Conservation (phyloP, 805 yeast species). For the Yarrowia osloensis region DNA sequence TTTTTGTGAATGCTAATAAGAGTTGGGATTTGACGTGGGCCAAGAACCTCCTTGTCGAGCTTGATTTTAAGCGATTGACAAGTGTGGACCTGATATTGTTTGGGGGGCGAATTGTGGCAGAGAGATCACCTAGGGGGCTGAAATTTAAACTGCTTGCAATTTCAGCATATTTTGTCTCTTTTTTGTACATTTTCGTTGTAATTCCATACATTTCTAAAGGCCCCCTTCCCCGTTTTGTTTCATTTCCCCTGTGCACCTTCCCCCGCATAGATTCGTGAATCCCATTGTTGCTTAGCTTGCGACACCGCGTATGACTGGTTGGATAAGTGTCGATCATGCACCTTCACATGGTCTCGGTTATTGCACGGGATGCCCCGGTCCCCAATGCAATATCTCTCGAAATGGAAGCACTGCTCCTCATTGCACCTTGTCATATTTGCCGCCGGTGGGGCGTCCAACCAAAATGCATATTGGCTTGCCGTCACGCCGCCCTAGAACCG, state of each 20-base stretch:
- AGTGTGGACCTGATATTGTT: neutral
- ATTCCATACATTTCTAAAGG: neutral
- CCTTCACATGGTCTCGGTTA: slow-evolving; percentile 13
- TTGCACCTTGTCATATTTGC: neutral
- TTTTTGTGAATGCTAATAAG: neutral
- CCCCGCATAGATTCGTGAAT: slow-evolving; percentile 7
- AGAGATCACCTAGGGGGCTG: neutral
- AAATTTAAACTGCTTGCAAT: neutral
- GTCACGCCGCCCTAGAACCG: too few species aligned
- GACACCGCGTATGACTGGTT: slow-evolving; percentile 15
- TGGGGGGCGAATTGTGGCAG: neutral
- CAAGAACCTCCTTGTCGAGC: neutral
- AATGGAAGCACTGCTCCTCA: neutral
- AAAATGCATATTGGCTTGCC: too few species aligned
- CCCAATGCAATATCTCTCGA: neutral
- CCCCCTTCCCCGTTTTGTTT: neutral
- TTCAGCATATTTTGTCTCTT: neutral
- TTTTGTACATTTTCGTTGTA: neutral
- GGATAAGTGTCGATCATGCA: slow-evolving; percentile 24
- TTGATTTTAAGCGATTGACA: neutral
- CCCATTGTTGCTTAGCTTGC: slow-evolving; percentile 25
- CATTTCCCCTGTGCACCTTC: slow-evolving; percentile 19
- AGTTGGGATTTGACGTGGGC: neutral
- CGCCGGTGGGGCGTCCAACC: neutral
- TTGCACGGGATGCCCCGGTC: neutral